Conservation (phyloP, 2,329 filamentous ascomycete genomes). For the Penicillium glabrum region DNA sequence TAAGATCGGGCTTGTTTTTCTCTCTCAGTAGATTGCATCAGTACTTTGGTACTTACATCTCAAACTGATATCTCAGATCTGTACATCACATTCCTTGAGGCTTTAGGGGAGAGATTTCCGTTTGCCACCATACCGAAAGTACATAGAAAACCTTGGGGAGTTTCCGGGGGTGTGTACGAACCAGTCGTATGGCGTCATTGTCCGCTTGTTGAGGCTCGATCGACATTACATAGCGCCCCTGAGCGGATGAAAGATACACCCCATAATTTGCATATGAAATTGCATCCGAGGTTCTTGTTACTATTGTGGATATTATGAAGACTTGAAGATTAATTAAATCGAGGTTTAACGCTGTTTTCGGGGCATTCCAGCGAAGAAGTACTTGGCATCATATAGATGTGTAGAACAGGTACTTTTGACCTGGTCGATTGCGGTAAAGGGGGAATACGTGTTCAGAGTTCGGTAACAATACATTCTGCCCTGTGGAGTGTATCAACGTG, state of each 20-base stretch:
- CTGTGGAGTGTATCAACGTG: not conserved
- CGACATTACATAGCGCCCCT: conserved; percentile 34
- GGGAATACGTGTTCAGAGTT: conserved; percentile 15
- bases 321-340: no score
- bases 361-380: not conserved
- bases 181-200: conserved; percentile 21
- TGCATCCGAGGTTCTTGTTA: not conserved
- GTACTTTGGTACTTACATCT: not conserved
- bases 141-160: not conserved
- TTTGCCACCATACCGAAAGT: conserved; percentile 1
- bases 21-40: not conserved
- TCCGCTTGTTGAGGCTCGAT: conserved; percentile 28
- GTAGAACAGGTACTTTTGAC: not conserved
- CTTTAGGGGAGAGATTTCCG: not conserved
- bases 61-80: not conserved
- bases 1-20: not conserved
- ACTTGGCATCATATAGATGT: not conserved
- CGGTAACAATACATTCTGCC: conserved; percentile 3
- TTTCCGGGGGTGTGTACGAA: not conserved
- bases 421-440: not conserved
- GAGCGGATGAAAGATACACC: conserved; percentile 10
- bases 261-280: not conserved
- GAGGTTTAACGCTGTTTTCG: not conserved
- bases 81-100: not conserved
- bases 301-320: not conserved